Conservation (phyloP, 2,329 filamentous ascomycete genomes). For the Monilinia fructigena region DNA sequence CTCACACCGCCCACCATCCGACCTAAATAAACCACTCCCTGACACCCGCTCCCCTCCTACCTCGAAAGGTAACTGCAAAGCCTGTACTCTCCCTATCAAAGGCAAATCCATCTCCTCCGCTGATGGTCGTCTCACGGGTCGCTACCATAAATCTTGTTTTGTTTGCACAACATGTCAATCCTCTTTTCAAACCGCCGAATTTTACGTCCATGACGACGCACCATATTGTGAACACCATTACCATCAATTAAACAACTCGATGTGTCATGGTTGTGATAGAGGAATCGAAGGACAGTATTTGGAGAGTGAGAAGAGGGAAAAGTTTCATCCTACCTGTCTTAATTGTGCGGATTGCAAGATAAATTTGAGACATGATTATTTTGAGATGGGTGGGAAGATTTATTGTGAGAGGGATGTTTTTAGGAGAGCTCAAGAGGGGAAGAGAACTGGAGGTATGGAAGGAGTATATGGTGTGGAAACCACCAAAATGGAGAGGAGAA, state of each 20-base stretch:
- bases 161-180: slow-evolving; percentile 80
- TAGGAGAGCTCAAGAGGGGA: slow-evolving; percentile 32
- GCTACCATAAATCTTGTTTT: slow-evolving; percentile 95
- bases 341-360: slow-evolving; percentile 75
- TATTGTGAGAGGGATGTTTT: slow-evolving; percentile 87
- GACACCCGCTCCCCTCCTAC: slow-evolving; percentile 29
- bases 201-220: slow-evolving; percentile 84
- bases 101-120: slow-evolving; percentile 94
- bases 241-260: slow-evolving; percentile 82
- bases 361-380: slow-evolving; percentile 80
- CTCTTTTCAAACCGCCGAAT: slow-evolving; percentile 82
- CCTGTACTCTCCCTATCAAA: slow-evolving; percentile 73
- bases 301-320: slow-evolving; percentile 72
- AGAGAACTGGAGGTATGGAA: slow-evolving; percentile 1
- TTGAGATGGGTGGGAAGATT: slow-evolving; percentile 75
- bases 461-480: slow-evolving; percentile 28
- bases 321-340: slow-evolving; percentile 87
- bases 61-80: slow-evolving; percentile 69
- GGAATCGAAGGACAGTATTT: slow-evolving; percentile 95
- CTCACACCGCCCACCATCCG: slow-evolving; percentile 22
- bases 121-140: slow-evolving; percentile 85
- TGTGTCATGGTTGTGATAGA: slow-evolving; percentile 74
- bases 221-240: slow-evolving; percentile 94
- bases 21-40: slow-evolving; percentile 12
- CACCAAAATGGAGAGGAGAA: slow-evolving; percentile 47